Evolutionary conservation across 2,329 filamentous ascomycete genomes (phyloP), one percentile per base, ranked within the genome.

Genomic region (Westerdykella aurantiaca): DNA sequence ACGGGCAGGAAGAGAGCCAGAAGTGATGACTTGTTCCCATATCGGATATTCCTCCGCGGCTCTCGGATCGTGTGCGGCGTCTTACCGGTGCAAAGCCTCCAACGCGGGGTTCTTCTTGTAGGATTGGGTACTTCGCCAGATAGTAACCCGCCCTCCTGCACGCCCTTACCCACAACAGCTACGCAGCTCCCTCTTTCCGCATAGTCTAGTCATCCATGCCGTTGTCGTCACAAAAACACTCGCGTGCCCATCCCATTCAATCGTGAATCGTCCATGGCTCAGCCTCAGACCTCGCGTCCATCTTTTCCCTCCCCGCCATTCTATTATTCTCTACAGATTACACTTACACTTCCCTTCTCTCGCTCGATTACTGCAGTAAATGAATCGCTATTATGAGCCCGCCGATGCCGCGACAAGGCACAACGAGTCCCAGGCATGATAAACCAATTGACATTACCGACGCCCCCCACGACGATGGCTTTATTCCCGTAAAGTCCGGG

Each of bases 401-500:
- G 33, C 33, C 33, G n/a, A 13, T 35, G 33, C 17, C n/a, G n/a
- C n/a, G 33, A 35, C 33, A 35, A 16, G 33, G n/a, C 33, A 35
- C n/a, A 18, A 35, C n/a, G n/a, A 35, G n/a, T 14, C 33, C 33
- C 33, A 17, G 5, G 6, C 13, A n/a, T n/a, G 33, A 35, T 14
- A 14, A 35, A 18, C n/a, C 33, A 9, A 35, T 9, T 16, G 33
- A 35, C 33, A 10, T 35, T 16, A 18, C n/a, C 33, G 33, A 16
- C n/a, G 33, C n/a, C n/a, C 33, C 17, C 11, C 33, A 35, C n/a
- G n/a, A 13, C 5, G n/a, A 16, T 9, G n/a, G 6, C 5, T 18
- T 18, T 35, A 21, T 51, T 34, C 39, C 53, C 42, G 49, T 53
- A 51, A 62, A 63, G 48, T 37, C 59, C 54, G 55, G 50, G 13